A percentile compares a stretch with the other conserved stretches of the same genome.
Evolutionary conservation across 768 basidiomycete species (phyloP).

Genomic region (Lentinula aciculospora): DNA sequence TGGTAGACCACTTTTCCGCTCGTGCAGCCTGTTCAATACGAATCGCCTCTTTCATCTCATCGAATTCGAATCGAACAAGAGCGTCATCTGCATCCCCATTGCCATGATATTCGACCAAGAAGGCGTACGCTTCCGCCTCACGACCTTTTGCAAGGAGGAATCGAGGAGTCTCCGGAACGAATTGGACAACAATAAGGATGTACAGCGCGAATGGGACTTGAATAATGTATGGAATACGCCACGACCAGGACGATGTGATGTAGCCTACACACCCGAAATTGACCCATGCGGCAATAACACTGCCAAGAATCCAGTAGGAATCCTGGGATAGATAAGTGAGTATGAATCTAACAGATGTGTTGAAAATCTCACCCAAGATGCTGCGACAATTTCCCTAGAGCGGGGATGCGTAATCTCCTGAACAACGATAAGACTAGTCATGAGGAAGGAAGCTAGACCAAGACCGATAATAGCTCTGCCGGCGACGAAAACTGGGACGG

Average conservation of each 20-base stretch:
- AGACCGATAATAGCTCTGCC: background rate
- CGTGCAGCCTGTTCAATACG: background rate
- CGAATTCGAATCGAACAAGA: background rate
- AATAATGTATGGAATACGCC: slow-evolving; percentile 37
- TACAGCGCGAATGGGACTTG: slow-evolving; percentile 22
- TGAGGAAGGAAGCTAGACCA: background rate
- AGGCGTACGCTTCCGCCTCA: slow-evolving; percentile 26
- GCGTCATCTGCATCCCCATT: slow-evolving; percentile 21
- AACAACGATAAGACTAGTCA: background rate
- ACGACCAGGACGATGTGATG: slow-evolving; percentile 23
- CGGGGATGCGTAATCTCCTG: background rate
- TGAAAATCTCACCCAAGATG: background rate
- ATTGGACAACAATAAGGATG: slow-evolving; percentile 30
- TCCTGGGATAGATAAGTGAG: background rate
- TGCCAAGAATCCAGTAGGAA: background rate
- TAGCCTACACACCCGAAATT: background rate
- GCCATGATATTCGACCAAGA: slow-evolving; percentile 34
- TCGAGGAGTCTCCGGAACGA: slow-evolving; percentile 34
- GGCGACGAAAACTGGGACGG: background rate
- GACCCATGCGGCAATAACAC: background rate
- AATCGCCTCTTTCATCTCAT: background rate
- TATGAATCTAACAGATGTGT: background rate
- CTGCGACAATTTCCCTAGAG: background rate
- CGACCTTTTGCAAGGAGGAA: slow-evolving; percentile 30
- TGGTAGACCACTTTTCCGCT: background rate